A percentile compares a stretch with the other conserved stretches of the same genome.
Evolutionary conservation across 805 yeast genomes (phyloP).

Genomic region (Myxozyma sirexii): DNA sequence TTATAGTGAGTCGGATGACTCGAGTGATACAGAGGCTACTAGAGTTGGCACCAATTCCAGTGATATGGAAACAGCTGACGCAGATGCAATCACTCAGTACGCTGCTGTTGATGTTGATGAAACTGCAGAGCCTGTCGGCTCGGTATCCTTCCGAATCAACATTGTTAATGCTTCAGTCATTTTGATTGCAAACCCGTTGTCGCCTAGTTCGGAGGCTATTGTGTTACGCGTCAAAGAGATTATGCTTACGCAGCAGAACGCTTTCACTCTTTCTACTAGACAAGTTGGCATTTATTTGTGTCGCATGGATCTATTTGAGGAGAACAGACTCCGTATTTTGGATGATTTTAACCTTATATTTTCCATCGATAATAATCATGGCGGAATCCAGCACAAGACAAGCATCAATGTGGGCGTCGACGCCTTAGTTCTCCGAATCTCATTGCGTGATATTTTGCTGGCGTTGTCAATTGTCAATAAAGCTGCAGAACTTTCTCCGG

Average conservation of each 20-base stretch:
- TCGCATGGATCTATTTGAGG: constrained; percentile 68
- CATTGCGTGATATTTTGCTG: constrained; percentile 81
- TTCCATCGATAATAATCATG: constrained; percentile 70
- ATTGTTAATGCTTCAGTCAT: constrained; percentile 76
- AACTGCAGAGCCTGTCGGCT: constrained; percentile 26
- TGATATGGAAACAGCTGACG: constrained; percentile 4
- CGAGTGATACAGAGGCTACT: constrained; percentile 19
- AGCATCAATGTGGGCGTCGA: constrained; percentile 72
- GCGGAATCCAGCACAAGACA: constrained; percentile 61
- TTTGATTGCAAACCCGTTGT: constrained; percentile 76
- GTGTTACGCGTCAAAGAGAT: constrained; percentile 87
- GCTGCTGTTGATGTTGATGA: constrained; percentile 24
- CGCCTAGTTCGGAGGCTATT: constrained; percentile 74
- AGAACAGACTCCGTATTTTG: constrained; percentile 66
- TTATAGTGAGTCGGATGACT: constrained; percentile 18
- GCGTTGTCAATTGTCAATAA: constrained; percentile 73
- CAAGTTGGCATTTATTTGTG: constrained; percentile 87
- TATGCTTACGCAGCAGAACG: constrained; percentile 66
- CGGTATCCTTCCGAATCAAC: constrained; percentile 52
- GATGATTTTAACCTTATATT: constrained; percentile 87
- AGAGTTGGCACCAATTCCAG: constrained; percentile 7
- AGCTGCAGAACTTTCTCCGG: constrained; percentile 59
- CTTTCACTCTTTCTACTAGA: constrained; percentile 65
- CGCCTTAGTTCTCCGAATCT: constrained; percentile 76
- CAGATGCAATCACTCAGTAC: not conserved